A percentile compares a stretch with the other conserved stretches of the same genome.
phyloP scores from a whole-genome alignment of 177 flowering plant genomes.

The Vitis hybrid region DNA sequence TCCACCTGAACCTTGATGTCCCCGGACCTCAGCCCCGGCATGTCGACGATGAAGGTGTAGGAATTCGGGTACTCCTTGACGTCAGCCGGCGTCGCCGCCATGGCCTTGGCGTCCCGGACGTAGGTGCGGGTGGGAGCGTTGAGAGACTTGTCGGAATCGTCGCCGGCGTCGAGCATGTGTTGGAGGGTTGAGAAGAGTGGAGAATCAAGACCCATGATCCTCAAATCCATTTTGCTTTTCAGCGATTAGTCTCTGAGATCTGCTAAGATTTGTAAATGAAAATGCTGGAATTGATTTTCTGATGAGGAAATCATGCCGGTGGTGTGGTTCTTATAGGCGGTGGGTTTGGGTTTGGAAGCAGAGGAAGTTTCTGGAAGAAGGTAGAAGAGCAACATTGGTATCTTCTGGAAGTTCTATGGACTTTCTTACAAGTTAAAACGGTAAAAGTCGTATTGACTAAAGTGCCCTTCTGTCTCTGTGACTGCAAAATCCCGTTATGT shows the following conservation, averaged over 20 bases:
- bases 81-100: conserved; percentile 36
- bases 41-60: conserved; percentile 27
- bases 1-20: conserved; percentile 36
- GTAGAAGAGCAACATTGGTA: background rate
- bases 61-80: conserved; percentile 26
- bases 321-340: background rate
- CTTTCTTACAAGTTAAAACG: background rate
- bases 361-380: conserved; percentile 10
- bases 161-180: conserved; percentile 8
- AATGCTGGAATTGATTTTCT: too few species aligned
- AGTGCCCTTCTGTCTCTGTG: too few species aligned
- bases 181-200: conserved; percentile 12
- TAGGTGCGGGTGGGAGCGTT: conserved; percentile 23
- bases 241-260: background rate
- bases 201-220: conserved; percentile 14
- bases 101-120: conserved; percentile 31
- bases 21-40: conserved; percentile 33
- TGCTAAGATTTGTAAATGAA: too few species aligned
- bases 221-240: conserved; percentile 13
- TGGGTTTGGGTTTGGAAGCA: background rate
- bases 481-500: too few species aligned
- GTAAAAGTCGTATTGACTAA: background rate
- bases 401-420: conserved; percentile 5
- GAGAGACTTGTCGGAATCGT: conserved; percentile 1
- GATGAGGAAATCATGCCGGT: too few species aligned